A percentile compares a stretch with the other conserved stretches of the same genome.
Conservation (phyloP, 306 rosid species). For the Begonia peltatifolia region DNA sequence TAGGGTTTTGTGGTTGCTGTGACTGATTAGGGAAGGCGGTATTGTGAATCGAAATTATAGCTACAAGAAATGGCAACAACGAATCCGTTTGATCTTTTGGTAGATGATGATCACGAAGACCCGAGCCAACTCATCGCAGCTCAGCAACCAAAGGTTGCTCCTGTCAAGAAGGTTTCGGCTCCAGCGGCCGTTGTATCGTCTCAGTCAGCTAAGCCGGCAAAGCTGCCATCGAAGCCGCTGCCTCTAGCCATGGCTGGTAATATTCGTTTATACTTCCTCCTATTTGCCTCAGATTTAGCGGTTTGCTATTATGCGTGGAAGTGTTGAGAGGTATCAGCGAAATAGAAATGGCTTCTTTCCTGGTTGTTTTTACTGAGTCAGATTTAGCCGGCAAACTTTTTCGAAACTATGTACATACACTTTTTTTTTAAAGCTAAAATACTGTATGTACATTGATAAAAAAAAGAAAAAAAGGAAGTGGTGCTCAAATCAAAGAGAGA, state of each 20-base stretch:
- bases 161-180: slow-evolving; percentile 22
- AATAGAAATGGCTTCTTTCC: no score
- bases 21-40: slow-evolving; percentile 12
- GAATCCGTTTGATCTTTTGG: slow-evolving; percentile 52
- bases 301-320: background rate
- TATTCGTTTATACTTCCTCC: background rate
- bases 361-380: no score
- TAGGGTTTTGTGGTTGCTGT: slow-evolving; percentile 25
- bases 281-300: background rate
- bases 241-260: slow-evolving; percentile 53
- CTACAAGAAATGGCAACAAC: slow-evolving; percentile 35
- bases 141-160: slow-evolving; percentile 14
- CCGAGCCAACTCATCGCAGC: slow-evolving; percentile 33
- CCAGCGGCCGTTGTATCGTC: slow-evolving; percentile 2
- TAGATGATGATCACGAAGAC: slow-evolving; percentile 48
- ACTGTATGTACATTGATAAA: no score
- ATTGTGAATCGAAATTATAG: slow-evolving; percentile 11
- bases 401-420: no score
- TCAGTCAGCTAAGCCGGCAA: slow-evolving; percentile 34
- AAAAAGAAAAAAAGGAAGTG: no score
- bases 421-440: no score
- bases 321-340: background rate
- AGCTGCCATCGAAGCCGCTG: slow-evolving; percentile 47
- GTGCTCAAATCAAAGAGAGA: no score
- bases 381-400: no score